Evolutionary conservation across 257 asterid species (phyloP), one percentile per base, ranked within the genome.

Genomic region (Fraxinus anomala): DNA sequence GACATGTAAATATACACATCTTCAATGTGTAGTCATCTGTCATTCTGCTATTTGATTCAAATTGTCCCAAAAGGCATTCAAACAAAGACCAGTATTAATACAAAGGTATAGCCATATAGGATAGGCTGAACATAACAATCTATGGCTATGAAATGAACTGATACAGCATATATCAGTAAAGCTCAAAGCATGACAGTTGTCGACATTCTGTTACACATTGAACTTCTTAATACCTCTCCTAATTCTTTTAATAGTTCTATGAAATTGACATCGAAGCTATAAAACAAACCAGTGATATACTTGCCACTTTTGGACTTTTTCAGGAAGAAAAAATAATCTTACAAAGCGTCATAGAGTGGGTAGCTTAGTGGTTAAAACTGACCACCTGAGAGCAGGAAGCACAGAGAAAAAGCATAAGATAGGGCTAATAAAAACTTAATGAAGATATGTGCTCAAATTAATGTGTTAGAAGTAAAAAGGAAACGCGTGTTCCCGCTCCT

Each of bases 21-120:
- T 30, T n/a, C 51, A 56, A 6, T 42, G 14, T 42, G 77, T 54
- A 77, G 61, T 17, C 76, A 63, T 66, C 34, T 40, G 72, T 19
- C 69, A n/a, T 79, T 69, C 39, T 59, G 65, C 68, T n/a, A 68
- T 70, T 37, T 42, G 69, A 59, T 77, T 54, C 26, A 69, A 49
- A 72, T 31, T 23, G 49, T 6, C 19, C n/a, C 5, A 80, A 23
- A 59, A 8, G 83, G 24, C 28, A 21, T 59, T 59, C 67, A 51
- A 59, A 10, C 10, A 59, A 59, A 59, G 67, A 59, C 12, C 30
- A 59, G 67, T 59, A 59, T 59, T 59, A 59, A 59, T 59, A 59
- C 30, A 7, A 59, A n/a, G 30, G 26, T 17, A 4, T 40, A 40
- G 16, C 16, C 14, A 6, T 61, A 68, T 23, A 34, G 7, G 24